Evolutionary conservation across 2,329 filamentous ascomycete genomes (phyloP).

Genomic region (Coniochaeta sp.): DNA sequence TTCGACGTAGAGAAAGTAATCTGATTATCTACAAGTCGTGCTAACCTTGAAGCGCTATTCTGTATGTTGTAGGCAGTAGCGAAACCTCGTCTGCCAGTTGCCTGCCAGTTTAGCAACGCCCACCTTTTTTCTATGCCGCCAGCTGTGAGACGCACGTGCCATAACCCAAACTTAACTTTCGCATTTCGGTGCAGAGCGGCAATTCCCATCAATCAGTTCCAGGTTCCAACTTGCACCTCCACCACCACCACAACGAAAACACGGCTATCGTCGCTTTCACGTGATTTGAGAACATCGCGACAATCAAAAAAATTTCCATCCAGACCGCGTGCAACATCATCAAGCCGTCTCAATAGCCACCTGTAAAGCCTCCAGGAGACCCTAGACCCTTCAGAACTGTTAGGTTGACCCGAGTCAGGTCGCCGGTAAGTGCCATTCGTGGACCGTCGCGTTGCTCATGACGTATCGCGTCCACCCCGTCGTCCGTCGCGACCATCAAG

Average conservation of each 20-base stretch:
- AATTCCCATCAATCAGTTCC: not conserved
- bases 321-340: not conserved
- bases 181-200: not conserved
- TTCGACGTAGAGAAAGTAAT: too few species aligned
- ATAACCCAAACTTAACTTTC: too few species aligned
- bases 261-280: not conserved
- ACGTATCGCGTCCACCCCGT: not conserved
- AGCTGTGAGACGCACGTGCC: too few species aligned
- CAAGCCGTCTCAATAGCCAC: not conserved
- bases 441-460: not conserved
- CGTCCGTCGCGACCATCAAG: not conserved
- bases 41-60: too few species aligned
- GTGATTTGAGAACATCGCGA: constrained; percentile 1
- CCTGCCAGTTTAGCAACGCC: too few species aligned
- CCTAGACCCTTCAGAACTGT: not conserved
- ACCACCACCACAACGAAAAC: not conserved
- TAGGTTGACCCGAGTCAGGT: not conserved
- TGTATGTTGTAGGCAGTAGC: too few species aligned
- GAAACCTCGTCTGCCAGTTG: too few species aligned
- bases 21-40: too few species aligned
- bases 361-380: not conserved
- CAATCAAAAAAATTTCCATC: not conserved
- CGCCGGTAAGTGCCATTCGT: not conserved
- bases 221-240: not conserved
- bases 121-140: too few species aligned